These are phyloP conservation scores for Aureobasidium mangrovei DNA, from an alignment of 2,329 filamentous ascomycete genomes.

Conservation along the genomic window DNA sequence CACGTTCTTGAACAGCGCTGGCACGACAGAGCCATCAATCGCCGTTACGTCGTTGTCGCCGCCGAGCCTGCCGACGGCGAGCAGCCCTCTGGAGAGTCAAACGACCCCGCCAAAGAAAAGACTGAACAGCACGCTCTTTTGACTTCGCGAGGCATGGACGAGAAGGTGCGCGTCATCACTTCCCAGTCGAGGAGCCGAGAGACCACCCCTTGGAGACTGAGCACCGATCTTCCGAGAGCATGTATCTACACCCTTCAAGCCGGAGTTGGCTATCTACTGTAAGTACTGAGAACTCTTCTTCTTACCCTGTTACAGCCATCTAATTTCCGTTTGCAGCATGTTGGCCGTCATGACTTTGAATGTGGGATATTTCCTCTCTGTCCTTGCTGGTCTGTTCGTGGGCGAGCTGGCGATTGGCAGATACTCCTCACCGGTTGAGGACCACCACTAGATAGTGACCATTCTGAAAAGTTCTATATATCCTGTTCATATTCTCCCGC, in stretches of 20 bases:
- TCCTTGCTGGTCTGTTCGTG: conserved; percentile 72
- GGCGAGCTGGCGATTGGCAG: conserved; percentile 75
- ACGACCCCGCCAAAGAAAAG: conserved; percentile 27
- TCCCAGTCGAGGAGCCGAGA: conserved; percentile 40
- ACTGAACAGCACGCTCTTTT: conserved; percentile 56
- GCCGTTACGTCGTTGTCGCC: conserved; percentile 67
- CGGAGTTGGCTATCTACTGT: conserved; percentile 82
- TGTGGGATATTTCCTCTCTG: conserved; percentile 72
- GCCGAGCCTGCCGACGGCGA: conserved; percentile 45
- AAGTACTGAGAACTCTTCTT: conserved; percentile 34
- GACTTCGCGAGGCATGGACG: conserved; percentile 70
- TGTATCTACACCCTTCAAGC: conserved; percentile 60
- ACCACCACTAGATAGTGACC: neutral
- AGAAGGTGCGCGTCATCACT: conserved; percentile 66
- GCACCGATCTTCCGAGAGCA: conserved; percentile 67
- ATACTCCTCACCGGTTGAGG: conserved; percentile 41
- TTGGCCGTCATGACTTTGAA: conserved; percentile 87
- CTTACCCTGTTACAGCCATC: conserved; percentile 17
- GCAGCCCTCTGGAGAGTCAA: conserved; percentile 12
- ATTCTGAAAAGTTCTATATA: conserved; percentile 3
- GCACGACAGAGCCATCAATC: conserved; percentile 61
- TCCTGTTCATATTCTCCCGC: neutral
- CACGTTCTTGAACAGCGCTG: conserved; percentile 54
- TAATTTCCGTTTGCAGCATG: conserved; percentile 54
- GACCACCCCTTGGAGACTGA: conserved; percentile 68